Percentiles rank a stretch among this genome's conserved stretches.
Conservation (phyloP, 208 protist genomes). For the Trypanosoma grayi region DNA sequence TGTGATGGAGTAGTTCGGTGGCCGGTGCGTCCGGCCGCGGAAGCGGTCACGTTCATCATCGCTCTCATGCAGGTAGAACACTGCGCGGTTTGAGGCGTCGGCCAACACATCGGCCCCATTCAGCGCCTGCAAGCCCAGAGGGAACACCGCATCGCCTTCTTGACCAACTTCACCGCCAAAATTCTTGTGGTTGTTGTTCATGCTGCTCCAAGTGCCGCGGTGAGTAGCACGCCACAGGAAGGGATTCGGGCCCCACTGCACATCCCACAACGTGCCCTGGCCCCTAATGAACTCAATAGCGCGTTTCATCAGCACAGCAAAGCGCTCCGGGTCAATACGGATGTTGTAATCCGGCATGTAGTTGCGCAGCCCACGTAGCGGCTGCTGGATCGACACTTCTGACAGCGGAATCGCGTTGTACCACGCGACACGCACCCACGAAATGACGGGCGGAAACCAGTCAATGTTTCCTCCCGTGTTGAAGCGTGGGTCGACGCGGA, state of each 20-base stretch:
- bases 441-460: slow-evolving; percentile 33
- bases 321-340: slow-evolving; percentile 11
- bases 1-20: slow-evolving; percentile 29
- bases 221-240: background rate
- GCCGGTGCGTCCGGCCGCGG: slow-evolving; percentile 7
- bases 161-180: too few relatives aligned
- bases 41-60: slow-evolving; percentile 6
- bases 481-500: slow-evolving; percentile 22
- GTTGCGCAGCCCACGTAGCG: slow-evolving; percentile 20
- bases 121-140: background rate
- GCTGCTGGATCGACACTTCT: slow-evolving; percentile 23
- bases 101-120: background rate
- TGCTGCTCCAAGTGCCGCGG: background rate
- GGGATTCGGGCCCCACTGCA: background rate
- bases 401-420: slow-evolving; percentile 22
- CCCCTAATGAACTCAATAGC: slow-evolving; percentile 15
- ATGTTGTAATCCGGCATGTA: slow-evolving; percentile 36
- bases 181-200: background rate
- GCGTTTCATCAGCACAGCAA: slow-evolving; percentile 9
- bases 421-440: slow-evolving; percentile 25
- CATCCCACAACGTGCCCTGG: slow-evolving; percentile 8
- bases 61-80: slow-evolving; percentile 23
- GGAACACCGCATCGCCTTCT: background rate
- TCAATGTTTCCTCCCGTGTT: slow-evolving; percentile 39
- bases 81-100: slow-evolving; percentile 1